Base-by-base conservation (phyloP, 352 stramenopile genomes). In the Globisporangium sylvaticum region DNA sequence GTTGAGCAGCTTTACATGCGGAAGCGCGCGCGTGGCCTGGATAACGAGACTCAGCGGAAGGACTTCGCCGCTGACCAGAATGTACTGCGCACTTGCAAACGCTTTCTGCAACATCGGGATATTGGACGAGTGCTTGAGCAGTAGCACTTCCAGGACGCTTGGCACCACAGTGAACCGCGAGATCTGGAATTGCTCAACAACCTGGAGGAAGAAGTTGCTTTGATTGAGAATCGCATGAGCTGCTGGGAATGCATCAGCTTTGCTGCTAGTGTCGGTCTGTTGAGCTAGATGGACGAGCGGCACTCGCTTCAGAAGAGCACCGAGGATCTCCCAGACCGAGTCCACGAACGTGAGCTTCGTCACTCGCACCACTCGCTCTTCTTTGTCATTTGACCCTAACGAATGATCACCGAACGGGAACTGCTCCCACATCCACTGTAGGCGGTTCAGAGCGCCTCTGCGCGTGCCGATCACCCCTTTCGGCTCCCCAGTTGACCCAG, bases 291-390 rank as follows among this genome's bases (percentile, higher is more conserved):
- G 82, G 27, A 90, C 66, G 8, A 90, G 66, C 20, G 78, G 66
- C 9, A 87, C 68, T 9, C 61, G 31, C 25, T 75, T 54, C 4
- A 88, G 56, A 29, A 88, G 70, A 1, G 78, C 72, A 15, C 80
- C 79, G 7, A 89, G 66, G 15, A 89, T 79, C 52, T 90, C 82
- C 69, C 76, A 82, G 31, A 91, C 71, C 3, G 80, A 82, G 56
- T 79, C 73, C 25, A 79, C 70, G 27, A 79, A 79, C 31, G 61
- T 53, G 39, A 77, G 52, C 24, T 65, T 84, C 9, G 81, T 88
- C 7, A 74, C 64, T 44, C 82, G 73, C 39, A 81, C 9, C 1
- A 88, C 80, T 27, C 71, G 65, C 25, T 89, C 82, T 22, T 31
- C 29, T 50, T 50, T 22, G 15, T 4, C 8, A 20, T 1, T 22